Conservation (phyloP, 805 yeast species). For the Myxozyma melibiosi region DNA sequence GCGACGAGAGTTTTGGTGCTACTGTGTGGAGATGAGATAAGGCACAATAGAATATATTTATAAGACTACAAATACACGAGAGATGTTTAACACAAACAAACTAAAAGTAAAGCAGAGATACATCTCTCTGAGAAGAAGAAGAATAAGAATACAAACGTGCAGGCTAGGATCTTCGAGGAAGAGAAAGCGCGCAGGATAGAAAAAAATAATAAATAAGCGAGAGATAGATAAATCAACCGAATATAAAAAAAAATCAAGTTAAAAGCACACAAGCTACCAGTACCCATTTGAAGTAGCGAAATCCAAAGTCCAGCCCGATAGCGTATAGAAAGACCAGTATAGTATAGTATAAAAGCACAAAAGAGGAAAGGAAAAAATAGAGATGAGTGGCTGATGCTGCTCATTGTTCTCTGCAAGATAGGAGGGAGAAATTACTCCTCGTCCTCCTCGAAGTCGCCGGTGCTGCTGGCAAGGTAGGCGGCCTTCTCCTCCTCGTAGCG, state of each 20-base stretch:
- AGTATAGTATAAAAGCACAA: conserved; percentile 22
- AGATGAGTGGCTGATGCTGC: too few species aligned
- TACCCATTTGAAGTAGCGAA: conserved; percentile 6
- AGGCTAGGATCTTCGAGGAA: background rate
- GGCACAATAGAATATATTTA: background rate
- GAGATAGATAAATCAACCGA: conserved; percentile 2
- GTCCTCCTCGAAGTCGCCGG: conserved; percentile 41
- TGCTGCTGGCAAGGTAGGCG: conserved; percentile 60
- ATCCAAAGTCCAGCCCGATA: conserved; percentile 7
- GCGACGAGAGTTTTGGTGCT: background rate
- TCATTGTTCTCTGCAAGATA: too few species aligned
- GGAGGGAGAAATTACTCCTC: too few species aligned
- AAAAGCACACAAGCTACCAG: conserved; percentile 22
- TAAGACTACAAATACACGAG: conserved; percentile 11
- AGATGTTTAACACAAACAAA: too few species aligned
- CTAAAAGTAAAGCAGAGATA: background rate
- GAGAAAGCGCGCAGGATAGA: background rate
- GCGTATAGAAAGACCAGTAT: conserved; percentile 14
- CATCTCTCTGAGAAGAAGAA: background rate
- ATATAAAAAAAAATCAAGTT: conserved; percentile 1
- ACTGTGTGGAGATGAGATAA: background rate
- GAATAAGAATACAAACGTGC: background rate
- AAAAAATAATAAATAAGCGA: background rate
- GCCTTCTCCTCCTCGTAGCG: conserved; percentile 97
- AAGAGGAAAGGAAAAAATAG: too few species aligned